Evolutionary conservation across 306 rosid genomes (phyloP).

Genomic region (Quillaja saponaria): DNA sequence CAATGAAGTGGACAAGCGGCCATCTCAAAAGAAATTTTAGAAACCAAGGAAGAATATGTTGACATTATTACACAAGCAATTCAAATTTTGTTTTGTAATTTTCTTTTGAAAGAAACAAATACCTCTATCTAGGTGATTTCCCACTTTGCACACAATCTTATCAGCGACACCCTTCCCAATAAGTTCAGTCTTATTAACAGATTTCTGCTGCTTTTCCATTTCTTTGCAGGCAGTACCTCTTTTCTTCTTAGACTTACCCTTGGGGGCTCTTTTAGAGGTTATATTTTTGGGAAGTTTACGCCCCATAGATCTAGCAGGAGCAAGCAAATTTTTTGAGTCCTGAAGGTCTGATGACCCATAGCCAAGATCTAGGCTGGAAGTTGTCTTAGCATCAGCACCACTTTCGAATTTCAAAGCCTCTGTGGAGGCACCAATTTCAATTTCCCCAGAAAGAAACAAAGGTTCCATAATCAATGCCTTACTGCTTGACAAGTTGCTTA

Average conservation of each 20-base stretch:
- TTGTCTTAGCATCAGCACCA: slow-evolving; percentile 39
- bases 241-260: slow-evolving; percentile 46
- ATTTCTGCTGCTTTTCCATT: slow-evolving; percentile 51
- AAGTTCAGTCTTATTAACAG: slow-evolving; percentile 51
- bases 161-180: slow-evolving; percentile 42
- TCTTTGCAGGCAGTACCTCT: slow-evolving; percentile 43
- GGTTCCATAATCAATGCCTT: slow-evolving; percentile 45
- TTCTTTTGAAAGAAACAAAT: slow-evolving; percentile 22
- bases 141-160: slow-evolving; percentile 40
- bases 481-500: slow-evolving; percentile 44
- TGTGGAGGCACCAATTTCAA: slow-evolving; percentile 34
- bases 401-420: slow-evolving; percentile 41
- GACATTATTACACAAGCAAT: slow-evolving; percentile 14
- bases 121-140: slow-evolving; percentile 60
- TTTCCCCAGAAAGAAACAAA: slow-evolving; percentile 42
- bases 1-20: slow-evolving; percentile 11
- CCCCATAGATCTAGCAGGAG: slow-evolving; percentile 53
- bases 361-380: slow-evolving; percentile 36
- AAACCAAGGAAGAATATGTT: slow-evolving; percentile 22
- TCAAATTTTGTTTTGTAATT: neutral
- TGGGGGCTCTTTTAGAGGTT: slow-evolving; percentile 40
- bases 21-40: slow-evolving; percentile 18
- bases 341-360: slow-evolving; percentile 41
- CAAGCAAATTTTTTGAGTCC: slow-evolving; percentile 32
- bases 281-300: slow-evolving; percentile 55